A percentile compares a stretch with the other conserved stretches of the same genome.
Conservation (phyloP, 2,329 filamentous ascomycete species). For the Ceratocystis smalleyi region DNA sequence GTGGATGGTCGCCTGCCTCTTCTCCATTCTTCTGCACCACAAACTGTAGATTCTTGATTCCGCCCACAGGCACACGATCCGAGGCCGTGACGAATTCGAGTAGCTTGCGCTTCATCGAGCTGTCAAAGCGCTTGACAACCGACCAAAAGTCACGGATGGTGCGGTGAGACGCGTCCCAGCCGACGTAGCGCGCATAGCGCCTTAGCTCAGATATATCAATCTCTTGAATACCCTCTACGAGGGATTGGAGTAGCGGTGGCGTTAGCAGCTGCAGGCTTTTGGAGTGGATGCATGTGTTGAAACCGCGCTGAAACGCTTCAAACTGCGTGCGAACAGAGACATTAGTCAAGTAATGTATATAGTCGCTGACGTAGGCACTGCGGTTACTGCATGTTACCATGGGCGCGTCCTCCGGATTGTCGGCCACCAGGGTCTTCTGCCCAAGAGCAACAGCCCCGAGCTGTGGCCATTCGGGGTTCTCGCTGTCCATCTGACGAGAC, state of each 20-base stretch:
- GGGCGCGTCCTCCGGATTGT: slow-evolving; percentile 40
- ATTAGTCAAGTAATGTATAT: slow-evolving; percentile 68
- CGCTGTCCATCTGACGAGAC: slow-evolving; percentile 40
- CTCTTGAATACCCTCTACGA: slow-evolving; percentile 70
- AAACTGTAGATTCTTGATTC: slow-evolving; percentile 68
- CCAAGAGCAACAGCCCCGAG: slow-evolving; percentile 19
- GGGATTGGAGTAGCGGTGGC: slow-evolving; percentile 52
- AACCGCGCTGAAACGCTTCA: slow-evolving; percentile 66
- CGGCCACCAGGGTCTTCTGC: slow-evolving; percentile 22
- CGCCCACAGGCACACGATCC: slow-evolving; percentile 77
- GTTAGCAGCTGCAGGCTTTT: slow-evolving; percentile 59
- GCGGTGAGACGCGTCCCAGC: slow-evolving; percentile 54
- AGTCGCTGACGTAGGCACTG: slow-evolving; percentile 63
- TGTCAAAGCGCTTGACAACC: slow-evolving; percentile 52
- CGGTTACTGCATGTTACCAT: slow-evolving; percentile 73
- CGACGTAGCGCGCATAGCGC: slow-evolving; percentile 60
- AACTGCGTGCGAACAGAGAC: slow-evolving; percentile 64
- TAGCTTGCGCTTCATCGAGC: slow-evolving; percentile 56
- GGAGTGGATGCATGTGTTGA: slow-evolving; percentile 55
- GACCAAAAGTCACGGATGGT: slow-evolving; percentile 73
- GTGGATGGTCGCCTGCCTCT: slow-evolving; percentile 36
- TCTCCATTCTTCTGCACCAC: slow-evolving; percentile 63
- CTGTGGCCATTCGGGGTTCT: slow-evolving; percentile 24
- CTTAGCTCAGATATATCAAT: slow-evolving; percentile 65
- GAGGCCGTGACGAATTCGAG: slow-evolving; percentile 92